These are phyloP conservation scores for Pseudotulostoma volvatum DNA, from an alignment of 495 filamentous ascomycete species.

Conservation along the genomic window DNA sequence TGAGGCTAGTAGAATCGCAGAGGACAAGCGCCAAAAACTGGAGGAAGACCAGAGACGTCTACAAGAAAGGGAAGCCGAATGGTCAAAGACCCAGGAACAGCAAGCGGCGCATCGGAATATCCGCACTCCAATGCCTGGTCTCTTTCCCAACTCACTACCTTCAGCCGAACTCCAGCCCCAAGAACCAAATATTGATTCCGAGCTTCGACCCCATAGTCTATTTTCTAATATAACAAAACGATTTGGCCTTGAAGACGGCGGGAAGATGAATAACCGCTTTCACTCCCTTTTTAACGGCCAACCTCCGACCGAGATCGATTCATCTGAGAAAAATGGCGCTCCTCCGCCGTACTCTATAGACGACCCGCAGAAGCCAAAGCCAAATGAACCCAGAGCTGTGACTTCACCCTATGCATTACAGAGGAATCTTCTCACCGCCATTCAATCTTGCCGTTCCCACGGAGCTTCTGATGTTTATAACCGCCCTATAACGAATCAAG, in stretches of 20 bases:
- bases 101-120: conserved; percentile 7
- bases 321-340: conserved; percentile 3
- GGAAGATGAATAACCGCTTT: conserved; percentile 37
- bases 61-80: conserved; percentile 45
- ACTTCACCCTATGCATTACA: conserved; percentile 35
- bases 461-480: conserved; percentile 54
- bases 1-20: conserved; percentile 72
- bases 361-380: conserved; percentile 19
- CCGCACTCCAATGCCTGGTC: conserved; percentile 43
- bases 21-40: conserved; percentile 55
- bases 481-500: conserved; percentile 49
- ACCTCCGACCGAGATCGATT: background rate
- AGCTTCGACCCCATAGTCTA: conserved; percentile 31
- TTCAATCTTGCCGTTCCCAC: conserved; percentile 66
- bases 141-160: conserved; percentile 48
- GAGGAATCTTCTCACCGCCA: conserved; percentile 56
- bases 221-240: conserved; percentile 48
- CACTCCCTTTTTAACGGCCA: conserved; percentile 16
- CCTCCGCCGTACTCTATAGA: conserved; percentile 31
- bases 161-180: conserved; percentile 8
- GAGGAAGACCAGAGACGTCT: conserved; percentile 54
- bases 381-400: conserved; percentile 23
- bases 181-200: conserved; percentile 16
- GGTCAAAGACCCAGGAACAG: conserved; percentile 22
- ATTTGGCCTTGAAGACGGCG: conserved; percentile 42